Percentiles rank a stretch among this genome's conserved stretches.
Conservation (phyloP, 805 yeast species). For the Jamesozyma spencerorum region DNA sequence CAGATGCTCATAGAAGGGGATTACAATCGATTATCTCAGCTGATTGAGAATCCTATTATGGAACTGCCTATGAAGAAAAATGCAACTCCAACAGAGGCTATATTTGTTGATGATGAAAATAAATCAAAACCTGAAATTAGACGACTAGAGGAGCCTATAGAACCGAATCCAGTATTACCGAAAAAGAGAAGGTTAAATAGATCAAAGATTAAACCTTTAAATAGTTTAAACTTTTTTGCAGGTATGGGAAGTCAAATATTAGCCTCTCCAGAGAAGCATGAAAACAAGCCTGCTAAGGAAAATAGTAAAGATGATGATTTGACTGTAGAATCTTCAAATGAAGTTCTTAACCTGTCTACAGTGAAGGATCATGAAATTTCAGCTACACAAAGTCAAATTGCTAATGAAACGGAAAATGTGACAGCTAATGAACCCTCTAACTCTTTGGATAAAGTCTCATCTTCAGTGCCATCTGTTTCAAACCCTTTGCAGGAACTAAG, state of each 20-base stretch:
- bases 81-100: not conserved
- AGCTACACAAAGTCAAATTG: too few relatives aligned
- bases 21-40: too few relatives aligned
- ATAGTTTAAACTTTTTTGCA: conserved; percentile 32
- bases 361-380: too few relatives aligned
- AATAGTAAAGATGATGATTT: not conserved
- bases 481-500: too few relatives aligned
- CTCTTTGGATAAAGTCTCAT: too few relatives aligned
- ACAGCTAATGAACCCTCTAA: too few relatives aligned
- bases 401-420: too few relatives aligned
- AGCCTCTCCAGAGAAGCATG: not conserved
- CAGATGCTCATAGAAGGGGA: too few relatives aligned
- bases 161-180: not conserved
- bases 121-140: not conserved
- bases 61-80: too few relatives aligned
- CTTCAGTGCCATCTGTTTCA: too few relatives aligned
- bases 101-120: not conserved
- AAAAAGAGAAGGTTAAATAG: conserved; percentile 20
- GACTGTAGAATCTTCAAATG: too few relatives aligned
- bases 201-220: conserved; percentile 27
- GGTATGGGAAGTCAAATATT: conserved; percentile 26
- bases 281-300: not conserved
- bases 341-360: not conserved
- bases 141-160: not conserved
- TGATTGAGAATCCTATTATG: too few relatives aligned